Percentiles rank a stretch among this genome's conserved stretches.
Conservation (phyloP, 768 basidiomycete genomes). For the Asterophora lycoperdoides region DNA sequence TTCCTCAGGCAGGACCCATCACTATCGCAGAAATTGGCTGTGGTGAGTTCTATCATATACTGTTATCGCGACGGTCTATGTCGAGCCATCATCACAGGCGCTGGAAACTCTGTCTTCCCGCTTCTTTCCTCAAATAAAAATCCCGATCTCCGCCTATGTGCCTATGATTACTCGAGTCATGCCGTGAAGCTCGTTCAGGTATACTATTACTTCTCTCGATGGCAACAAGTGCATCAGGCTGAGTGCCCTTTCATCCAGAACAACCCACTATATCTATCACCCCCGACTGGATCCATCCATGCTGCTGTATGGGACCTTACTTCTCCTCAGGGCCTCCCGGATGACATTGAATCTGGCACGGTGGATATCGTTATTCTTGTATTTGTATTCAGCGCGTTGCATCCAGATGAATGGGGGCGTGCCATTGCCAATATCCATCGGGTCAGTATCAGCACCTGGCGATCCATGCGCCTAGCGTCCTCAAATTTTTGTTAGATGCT, state of each 20-base stretch:
- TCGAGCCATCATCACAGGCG: conserved; percentile 44
- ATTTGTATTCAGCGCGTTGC: conserved; percentile 90
- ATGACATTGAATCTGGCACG: conserved; percentile 56
- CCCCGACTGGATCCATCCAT: conserved; percentile 65
- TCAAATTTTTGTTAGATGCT: conserved; percentile 54
- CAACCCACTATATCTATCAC: conserved; percentile 63
- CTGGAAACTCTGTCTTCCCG: conserved; percentile 94
- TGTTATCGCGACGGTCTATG: neutral
- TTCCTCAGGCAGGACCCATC: conserved; percentile 65
- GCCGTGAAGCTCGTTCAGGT: conserved; percentile 91
- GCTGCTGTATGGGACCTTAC: conserved; percentile 93
- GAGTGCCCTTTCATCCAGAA: conserved; percentile 37
- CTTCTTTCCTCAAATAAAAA: conserved; percentile 81
- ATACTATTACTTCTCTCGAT: conserved; percentile 12
- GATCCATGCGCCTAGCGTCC: neutral
- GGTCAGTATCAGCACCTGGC: conserved; percentile 34
- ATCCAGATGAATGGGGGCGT: conserved; percentile 86
- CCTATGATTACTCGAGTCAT: conserved; percentile 88
- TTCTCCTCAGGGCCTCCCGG: conserved; percentile 54
- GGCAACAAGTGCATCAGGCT: neutral
- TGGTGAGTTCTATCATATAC: conserved; percentile 43
- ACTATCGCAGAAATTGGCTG: conserved; percentile 89
- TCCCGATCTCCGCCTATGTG: conserved; percentile 64
- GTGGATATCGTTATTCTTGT: conserved; percentile 90
- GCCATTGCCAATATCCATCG: conserved; percentile 78